phyloP scores from a whole-genome alignment of 805 yeast species.

The Yamadazyma sp. region DNA sequence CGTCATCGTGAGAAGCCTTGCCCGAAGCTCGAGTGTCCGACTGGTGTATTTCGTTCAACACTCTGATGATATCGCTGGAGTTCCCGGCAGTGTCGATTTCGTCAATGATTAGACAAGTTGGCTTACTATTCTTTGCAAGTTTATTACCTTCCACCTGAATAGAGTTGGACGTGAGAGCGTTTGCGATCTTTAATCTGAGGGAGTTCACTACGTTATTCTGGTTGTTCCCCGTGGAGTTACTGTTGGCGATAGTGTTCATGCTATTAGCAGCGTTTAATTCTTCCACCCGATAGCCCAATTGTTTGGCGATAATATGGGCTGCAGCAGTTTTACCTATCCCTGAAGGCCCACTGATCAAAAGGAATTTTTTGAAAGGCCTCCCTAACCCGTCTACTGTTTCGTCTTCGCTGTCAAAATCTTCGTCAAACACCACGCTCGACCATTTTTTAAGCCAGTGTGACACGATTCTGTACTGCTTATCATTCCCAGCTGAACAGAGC shows the following conservation, averaged over 20 bases:
- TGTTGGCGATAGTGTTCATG: conserved; percentile 35
- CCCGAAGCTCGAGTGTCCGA: conserved; percentile 55
- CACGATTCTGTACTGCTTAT: conserved; percentile 36
- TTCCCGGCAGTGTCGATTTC: conserved; percentile 67
- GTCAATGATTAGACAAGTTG: conserved; percentile 82
- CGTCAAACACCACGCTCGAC: conserved; percentile 33
- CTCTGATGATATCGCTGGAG: conserved; percentile 36
- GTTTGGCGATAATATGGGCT: conserved; percentile 80
- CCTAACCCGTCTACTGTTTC: conserved; percentile 29
- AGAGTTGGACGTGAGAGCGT: conserved; percentile 58
- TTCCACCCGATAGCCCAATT: conserved; percentile 73
- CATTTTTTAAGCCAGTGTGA: conserved; percentile 43
- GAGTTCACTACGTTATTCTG: conserved; percentile 27
- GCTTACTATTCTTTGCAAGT: conserved; percentile 35
- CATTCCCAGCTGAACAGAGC: conserved; percentile 47
- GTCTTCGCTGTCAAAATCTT: conserved; percentile 13
- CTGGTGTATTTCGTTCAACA: conserved; percentile 58
- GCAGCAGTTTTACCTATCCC: conserved; percentile 92
- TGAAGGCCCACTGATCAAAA: conserved; percentile 87
- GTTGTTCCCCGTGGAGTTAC: conserved; percentile 9
- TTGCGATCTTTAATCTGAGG: conserved; percentile 38
- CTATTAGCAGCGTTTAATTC: conserved; percentile 77
- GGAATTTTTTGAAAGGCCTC: conserved; percentile 50
- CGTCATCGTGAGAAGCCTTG: conserved; percentile 5
- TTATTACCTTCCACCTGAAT: conserved; percentile 56